Evolutionary conservation across 2,329 filamentous ascomycete genomes (phyloP).

Genomic region (Microthyrium microscopicum): DNA sequence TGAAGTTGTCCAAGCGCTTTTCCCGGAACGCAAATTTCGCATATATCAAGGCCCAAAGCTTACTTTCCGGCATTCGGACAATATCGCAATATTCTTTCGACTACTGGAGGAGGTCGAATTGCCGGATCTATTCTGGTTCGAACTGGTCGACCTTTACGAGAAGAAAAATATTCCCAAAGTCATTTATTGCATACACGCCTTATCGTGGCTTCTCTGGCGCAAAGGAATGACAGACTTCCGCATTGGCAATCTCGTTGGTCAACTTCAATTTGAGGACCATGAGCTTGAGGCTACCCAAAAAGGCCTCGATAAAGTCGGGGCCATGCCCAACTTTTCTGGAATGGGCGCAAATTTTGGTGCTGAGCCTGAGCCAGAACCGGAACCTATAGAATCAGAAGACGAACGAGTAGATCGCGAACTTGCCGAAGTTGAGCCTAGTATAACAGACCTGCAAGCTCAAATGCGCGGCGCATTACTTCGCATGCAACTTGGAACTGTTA

Average conservation of each 20-base stretch:
- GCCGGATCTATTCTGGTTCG: constrained; percentile 90
- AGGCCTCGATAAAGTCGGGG: constrained; percentile 87
- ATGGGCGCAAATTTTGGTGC: constrained; percentile 94
- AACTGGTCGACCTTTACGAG: constrained; percentile 93
- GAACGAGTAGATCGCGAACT: constrained; percentile 73
- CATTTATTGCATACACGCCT: constrained; percentile 93
- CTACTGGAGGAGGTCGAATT: constrained; percentile 84
- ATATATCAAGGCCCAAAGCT: constrained; percentile 78
- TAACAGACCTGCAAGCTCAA: constrained; percentile 75
- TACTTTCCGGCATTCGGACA: constrained; percentile 93
- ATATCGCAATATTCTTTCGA: constrained; percentile 90
- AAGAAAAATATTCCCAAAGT: constrained; percentile 99
- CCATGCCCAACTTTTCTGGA: constrained; percentile 93
- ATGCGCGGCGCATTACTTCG: constrained; percentile 65
- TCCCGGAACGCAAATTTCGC: constrained; percentile 55
- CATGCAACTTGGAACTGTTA: constrained; percentile 59
- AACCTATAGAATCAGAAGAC: constrained; percentile 70
- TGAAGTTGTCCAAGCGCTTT: constrained; percentile 79
- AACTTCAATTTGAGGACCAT: constrained; percentile 93
- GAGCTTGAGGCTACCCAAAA: constrained; percentile 95
- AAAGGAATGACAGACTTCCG: constrained; percentile 91
- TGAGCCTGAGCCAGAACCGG: constrained; percentile 58
- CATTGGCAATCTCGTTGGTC: constrained; percentile 90
- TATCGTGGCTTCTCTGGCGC: constrained; percentile 92
- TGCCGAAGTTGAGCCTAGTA: constrained; percentile 51